phyloP scores from a whole-genome alignment of 345 rosid genomes.

The Viola odorata region DNA sequence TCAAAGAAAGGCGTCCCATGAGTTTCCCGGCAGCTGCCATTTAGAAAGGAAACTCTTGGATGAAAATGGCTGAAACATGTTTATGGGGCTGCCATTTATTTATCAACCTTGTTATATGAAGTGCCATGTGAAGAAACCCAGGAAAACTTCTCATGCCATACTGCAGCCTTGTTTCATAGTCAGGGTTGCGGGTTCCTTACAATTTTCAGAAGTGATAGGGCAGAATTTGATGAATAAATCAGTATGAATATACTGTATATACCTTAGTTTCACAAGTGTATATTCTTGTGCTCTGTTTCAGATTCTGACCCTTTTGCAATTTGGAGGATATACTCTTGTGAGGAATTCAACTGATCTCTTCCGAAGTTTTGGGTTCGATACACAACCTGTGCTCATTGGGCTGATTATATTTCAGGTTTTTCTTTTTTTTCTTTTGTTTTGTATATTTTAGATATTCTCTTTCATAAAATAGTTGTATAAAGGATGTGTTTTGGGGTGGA shows the following conservation, averaged over 20 bases:
- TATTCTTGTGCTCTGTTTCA: constrained; percentile 26
- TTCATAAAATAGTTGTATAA: too few relatives aligned
- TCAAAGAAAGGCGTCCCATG: neutral
- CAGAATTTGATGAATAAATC: too few relatives aligned
- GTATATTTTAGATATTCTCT: neutral
- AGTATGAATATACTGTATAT: too few relatives aligned
- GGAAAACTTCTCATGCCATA: too few relatives aligned
- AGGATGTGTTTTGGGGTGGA: neutral
- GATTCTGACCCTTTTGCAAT: constrained; percentile 87
- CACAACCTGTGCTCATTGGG: constrained; percentile 90
- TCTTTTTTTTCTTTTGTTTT: neutral
- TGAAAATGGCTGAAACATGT: neutral
- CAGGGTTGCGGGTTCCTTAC: too few relatives aligned
- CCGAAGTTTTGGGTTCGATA: constrained; percentile 90
- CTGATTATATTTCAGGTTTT: constrained; percentile 94
- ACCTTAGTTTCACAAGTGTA: neutral
- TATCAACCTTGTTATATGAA: too few relatives aligned
- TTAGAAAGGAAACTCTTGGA: neutral
- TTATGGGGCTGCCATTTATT: too few relatives aligned
- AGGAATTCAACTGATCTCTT: constrained; percentile 94
- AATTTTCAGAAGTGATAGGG: too few relatives aligned
- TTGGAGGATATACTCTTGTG: constrained; percentile 96
- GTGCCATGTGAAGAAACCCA: too few relatives aligned
- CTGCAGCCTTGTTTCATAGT: too few relatives aligned
- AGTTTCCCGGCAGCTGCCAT: neutral